These are phyloP conservation scores for Vigna radiata DNA, from an alignment of 306 rosid species.

Conservation along the genomic window DNA sequence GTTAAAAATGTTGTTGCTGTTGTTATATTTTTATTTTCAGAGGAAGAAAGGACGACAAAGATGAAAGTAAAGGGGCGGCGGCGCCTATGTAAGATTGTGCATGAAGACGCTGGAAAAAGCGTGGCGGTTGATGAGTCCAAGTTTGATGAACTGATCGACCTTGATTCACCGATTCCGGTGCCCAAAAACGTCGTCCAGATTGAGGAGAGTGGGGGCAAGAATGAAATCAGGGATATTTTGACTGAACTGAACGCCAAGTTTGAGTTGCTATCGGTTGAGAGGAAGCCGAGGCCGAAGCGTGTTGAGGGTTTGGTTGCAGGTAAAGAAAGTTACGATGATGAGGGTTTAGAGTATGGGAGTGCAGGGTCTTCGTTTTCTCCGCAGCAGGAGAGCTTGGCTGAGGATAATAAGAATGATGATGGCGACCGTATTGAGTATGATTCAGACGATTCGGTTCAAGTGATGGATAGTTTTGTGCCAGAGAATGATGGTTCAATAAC, in stretches of 20 bases:
- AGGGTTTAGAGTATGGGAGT: constrained; percentile 53
- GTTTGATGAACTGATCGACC: constrained; percentile 52
- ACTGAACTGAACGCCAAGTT: constrained; percentile 74
- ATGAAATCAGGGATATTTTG: constrained; percentile 82
- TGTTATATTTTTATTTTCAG: constrained; percentile 38
- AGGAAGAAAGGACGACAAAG: constrained; percentile 56
- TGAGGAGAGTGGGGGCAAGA: constrained; percentile 52
- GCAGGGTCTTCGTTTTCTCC: constrained; percentile 67
- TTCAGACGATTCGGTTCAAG: constrained; percentile 47
- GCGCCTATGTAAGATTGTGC: constrained; percentile 77
- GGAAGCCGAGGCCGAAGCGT: constrained; percentile 47
- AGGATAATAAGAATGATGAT: constrained; percentile 31
- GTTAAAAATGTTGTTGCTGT: background rate
- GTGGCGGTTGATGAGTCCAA: constrained; percentile 47
- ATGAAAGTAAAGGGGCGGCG: constrained; percentile 77
- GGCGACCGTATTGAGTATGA: constrained; percentile 35
- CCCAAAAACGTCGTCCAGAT: constrained; percentile 23
- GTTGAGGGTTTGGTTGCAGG: constrained; percentile 38
- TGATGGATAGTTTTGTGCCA: constrained; percentile 53
- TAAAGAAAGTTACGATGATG: constrained; percentile 46
- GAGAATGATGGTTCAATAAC: constrained; percentile 59
- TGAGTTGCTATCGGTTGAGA: constrained; percentile 73
- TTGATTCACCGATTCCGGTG: constrained; percentile 61
- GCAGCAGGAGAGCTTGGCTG: constrained; percentile 46
- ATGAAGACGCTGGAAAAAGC: constrained; percentile 38